Evolutionary conservation across 1,284 basidiomycete species (phyloP), one percentile per base, ranked within the genome.

Genomic region (Ceratobasidium theobromae): DNA sequence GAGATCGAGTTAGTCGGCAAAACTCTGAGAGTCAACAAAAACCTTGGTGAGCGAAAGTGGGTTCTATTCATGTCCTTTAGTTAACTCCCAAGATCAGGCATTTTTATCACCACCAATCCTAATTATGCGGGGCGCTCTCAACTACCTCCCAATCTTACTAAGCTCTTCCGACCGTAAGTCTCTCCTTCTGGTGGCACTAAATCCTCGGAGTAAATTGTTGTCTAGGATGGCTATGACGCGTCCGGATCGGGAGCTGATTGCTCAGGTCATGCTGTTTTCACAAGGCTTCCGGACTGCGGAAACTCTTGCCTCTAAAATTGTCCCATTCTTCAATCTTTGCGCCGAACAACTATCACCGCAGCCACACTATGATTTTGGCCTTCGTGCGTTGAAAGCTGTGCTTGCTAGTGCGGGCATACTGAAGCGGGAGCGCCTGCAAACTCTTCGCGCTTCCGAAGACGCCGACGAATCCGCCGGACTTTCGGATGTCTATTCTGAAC

Each of bases 271-370:
- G 89, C 80, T 99, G 64, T 99, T 98, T 81, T 98, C 97, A 14
- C 97, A 99, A 80, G 98, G 98, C 70, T 99, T 99, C 85, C 87
- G 96, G 35, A 95, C 93, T 4, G 97, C 98, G 3, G 97, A 98
- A 76, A 88, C 86, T 0, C 84, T 99, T 4, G 97, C 97, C 0
- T 93, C 93, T 67, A 98, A 99, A 79, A 91, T 99, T 67, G 96
- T 99, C 14, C 97, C 96, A 0, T 98, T 99, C 82, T 99, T 99
- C 84, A 97, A 96, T 74, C 87, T 99, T 65, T 99, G 96, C 73
- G 88, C 93, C 69, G 95, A 99, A 74, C 96, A 99, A 74, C 84
- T 99, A 30, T 98, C 95, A 2, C 87, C 91, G 35, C 97, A 99
- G 75, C 94, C 96, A 1, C 98, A 99, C 79, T 99, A 99, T 76